Percentiles rank a stretch among this genome's conserved stretches.
These are phyloP conservation scores for Hymenoscyphus fructigenus DNA, from an alignment of 2,329 filamentous ascomycete genomes.

Conservation along the genomic window DNA sequence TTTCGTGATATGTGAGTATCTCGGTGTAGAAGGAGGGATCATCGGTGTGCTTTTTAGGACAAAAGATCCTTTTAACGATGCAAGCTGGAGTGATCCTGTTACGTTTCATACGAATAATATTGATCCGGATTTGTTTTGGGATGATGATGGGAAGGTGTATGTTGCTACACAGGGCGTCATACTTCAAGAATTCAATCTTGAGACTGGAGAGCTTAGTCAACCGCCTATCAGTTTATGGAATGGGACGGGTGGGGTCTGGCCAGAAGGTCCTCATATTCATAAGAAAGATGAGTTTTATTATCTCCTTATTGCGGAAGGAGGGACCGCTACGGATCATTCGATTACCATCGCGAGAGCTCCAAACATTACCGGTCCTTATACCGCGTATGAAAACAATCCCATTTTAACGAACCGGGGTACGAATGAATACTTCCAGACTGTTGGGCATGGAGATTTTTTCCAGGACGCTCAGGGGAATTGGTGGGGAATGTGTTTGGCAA, in stretches of 20 bases:
- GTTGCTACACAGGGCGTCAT: conserved; percentile 45
- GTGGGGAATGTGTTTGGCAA: conserved; percentile 51
- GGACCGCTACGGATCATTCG: conserved; percentile 50
- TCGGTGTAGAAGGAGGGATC: conserved; percentile 40
- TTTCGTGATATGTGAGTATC: conserved; percentile 47
- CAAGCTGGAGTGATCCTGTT: conserved; percentile 45
- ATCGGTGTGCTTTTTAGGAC: conserved; percentile 45
- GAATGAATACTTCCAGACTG: conserved; percentile 48
- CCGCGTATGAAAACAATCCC: conserved; percentile 44
- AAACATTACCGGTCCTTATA: conserved; percentile 46
- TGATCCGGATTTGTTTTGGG: conserved; percentile 57
- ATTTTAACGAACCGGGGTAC: conserved; percentile 48
- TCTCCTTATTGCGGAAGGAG: conserved; percentile 54
- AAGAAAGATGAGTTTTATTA: conserved; percentile 52
- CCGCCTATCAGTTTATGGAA: conserved; percentile 45
- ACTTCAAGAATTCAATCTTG: conserved; percentile 41
- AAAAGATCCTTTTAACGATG: conserved; percentile 41
- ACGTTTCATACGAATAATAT: conserved; percentile 51
- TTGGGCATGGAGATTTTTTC: conserved; percentile 58
- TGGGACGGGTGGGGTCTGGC: conserved; percentile 44
- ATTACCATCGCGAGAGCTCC: conserved; percentile 48
- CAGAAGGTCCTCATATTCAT: conserved; percentile 56
- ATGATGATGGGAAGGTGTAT: conserved; percentile 54
- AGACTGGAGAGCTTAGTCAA: conserved; percentile 36
- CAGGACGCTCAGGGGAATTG: conserved; percentile 50